A percentile compares a stretch with the other conserved stretches of the same genome.
These are phyloP conservation scores for Fusarium heterosporum DNA, from an alignment of 2,329 filamentous ascomycete species.

Conservation along the genomic window DNA sequence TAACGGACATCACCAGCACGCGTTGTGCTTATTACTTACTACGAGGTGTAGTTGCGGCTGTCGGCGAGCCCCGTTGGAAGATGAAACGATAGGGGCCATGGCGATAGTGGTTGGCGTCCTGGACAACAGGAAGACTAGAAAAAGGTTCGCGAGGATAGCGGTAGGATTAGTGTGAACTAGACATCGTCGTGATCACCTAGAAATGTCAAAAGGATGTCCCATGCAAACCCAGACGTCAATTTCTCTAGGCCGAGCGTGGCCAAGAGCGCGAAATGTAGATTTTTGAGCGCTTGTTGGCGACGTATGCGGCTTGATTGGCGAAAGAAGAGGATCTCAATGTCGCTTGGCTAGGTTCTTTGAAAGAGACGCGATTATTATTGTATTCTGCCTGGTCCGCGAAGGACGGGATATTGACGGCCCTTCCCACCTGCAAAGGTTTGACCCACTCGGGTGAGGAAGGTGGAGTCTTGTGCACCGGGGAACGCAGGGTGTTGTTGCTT, in stretches of 20 bases:
- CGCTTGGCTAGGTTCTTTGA: not conserved
- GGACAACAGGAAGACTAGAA: not conserved
- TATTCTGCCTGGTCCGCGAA: constrained; percentile 37
- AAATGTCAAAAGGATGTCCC: constrained; percentile 10
- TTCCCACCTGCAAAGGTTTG: constrained; percentile 1
- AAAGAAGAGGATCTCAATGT: not conserved
- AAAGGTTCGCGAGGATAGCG: constrained; percentile 18
- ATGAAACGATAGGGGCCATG: constrained; percentile 43
- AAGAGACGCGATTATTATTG: constrained; percentile 35
- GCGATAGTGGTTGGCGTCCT: not conserved
- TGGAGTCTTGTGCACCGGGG: not conserved
- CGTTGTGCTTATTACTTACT: constrained; percentile 50
- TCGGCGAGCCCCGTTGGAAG: constrained; percentile 54
- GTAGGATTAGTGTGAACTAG: constrained; percentile 35
- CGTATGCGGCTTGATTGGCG: constrained; percentile 1
- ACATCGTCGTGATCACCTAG: constrained; percentile 40
- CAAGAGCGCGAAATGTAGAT: not conserved
- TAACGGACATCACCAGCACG: constrained; percentile 39
- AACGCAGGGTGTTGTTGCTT: constrained; percentile 15
- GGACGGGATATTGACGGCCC: not conserved
- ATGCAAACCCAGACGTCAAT: not conserved
- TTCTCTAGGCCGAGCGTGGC: constrained; percentile 8
- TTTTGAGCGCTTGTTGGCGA: not conserved
- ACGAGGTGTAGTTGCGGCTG: constrained; percentile 62
- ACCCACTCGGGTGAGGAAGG: constrained; percentile 7